These are phyloP conservation scores for Macrolepiota fuliginosa DNA, from an alignment of 768 basidiomycete genomes.

Conservation along the genomic window DNA sequence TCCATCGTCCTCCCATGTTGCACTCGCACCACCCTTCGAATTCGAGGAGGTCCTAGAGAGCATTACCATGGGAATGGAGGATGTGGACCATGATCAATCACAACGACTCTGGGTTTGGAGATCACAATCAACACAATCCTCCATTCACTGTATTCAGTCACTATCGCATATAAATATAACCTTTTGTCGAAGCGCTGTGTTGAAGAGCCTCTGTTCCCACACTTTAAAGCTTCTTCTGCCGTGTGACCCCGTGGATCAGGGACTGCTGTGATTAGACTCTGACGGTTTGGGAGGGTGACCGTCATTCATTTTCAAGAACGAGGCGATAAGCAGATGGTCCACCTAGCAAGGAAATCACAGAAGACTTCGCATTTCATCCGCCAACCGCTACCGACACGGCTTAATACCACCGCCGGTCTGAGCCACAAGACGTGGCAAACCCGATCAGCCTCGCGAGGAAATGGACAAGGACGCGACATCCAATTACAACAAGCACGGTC, in stretches of 20 bases:
- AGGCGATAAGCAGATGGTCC: no score
- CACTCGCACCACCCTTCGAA: slow-evolving; percentile 7
- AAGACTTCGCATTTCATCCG: no score
- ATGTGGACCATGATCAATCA: slow-evolving; percentile 9
- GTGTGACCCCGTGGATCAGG: background rate
- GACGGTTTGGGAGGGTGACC: no score
- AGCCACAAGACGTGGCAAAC: no score
- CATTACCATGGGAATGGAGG: slow-evolving; percentile 11
- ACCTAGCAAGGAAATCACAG: no score
- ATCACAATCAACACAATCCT: background rate
- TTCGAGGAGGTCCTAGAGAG: slow-evolving; percentile 5
- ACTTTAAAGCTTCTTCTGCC: background rate
- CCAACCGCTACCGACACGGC: no score
- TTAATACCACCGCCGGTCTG: no score
- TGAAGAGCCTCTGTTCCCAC: background rate
- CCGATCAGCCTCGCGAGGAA: no score
- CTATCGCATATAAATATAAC: background rate
- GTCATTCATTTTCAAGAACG: no score
- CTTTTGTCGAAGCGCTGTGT: background rate
- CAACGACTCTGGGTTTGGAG: background rate
- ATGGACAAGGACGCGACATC: no score
- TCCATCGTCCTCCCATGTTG: slow-evolving; percentile 6
- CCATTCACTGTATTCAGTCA: background rate
- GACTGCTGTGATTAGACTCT: no score
- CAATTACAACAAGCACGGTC: no score